Evolutionary conservation across 139 green algal genomes (phyloP).

Genomic region (Chlamydomonas eustigma): DNA sequence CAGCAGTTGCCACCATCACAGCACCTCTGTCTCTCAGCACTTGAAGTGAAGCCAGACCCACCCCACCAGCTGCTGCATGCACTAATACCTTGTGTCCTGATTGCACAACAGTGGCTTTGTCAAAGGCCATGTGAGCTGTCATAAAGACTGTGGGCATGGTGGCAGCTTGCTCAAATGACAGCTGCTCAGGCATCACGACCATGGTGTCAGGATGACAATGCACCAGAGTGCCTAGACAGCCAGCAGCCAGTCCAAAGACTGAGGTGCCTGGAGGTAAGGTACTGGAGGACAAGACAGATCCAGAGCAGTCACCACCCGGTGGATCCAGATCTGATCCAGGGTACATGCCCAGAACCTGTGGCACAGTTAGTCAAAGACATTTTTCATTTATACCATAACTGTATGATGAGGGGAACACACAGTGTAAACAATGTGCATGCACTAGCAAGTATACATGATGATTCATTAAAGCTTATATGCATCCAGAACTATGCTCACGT

Average conservation of each 20-base stretch:
- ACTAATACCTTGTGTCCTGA: constrained; percentile 56
- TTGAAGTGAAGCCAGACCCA: constrained; percentile 73
- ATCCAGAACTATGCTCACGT: not conserved
- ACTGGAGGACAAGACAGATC: constrained; percentile 55
- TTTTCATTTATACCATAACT: constrained; percentile 5
- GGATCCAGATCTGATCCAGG: constrained; percentile 64
- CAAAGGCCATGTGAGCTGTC: constrained; percentile 63
- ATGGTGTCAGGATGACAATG: constrained; percentile 42
- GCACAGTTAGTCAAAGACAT: not conserved
- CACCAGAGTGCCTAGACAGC: constrained; percentile 67
- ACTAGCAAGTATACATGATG: no score
- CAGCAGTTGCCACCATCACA: constrained; percentile 56
- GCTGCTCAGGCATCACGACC: constrained; percentile 48
- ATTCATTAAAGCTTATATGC: no score
- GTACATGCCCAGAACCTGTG: constrained; percentile 72
- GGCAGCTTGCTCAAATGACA: constrained; percentile 67
- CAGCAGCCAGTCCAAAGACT: constrained; percentile 79
- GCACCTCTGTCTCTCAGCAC: constrained; percentile 37
- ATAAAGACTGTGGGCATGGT: constrained; percentile 80
- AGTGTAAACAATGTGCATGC: no score
- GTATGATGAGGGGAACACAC: no score
- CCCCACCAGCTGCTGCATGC: constrained; percentile 70
- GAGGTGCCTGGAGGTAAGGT: constrained; percentile 41
- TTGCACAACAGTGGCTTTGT: constrained; percentile 18
- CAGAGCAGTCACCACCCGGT: constrained; percentile 74